These are phyloP conservation scores for Sporothrix humicola DNA, from an alignment of 2,329 filamentous ascomycete species.

Conservation along the genomic window DNA sequence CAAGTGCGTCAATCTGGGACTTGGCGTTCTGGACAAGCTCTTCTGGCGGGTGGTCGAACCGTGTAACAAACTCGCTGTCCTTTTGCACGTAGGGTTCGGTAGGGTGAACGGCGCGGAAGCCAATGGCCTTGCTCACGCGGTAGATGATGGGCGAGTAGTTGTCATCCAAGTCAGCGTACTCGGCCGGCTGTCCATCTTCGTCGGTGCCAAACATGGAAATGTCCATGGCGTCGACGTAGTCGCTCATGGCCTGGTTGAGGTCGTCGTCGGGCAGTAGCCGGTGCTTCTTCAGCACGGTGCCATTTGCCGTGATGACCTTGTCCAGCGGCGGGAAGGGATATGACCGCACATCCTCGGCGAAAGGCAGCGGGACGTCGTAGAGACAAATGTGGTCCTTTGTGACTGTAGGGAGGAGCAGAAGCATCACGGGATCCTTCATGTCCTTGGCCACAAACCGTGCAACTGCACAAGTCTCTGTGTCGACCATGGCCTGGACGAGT, in stretches of 20 bases:
- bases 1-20: constrained; percentile 66
- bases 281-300: constrained; percentile 79
- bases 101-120: constrained; percentile 78
- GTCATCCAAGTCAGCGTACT: constrained; percentile 80
- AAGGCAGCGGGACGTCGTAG: constrained; percentile 88
- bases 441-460: constrained; percentile 86
- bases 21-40: constrained; percentile 65
- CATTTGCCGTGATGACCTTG: constrained; percentile 83
- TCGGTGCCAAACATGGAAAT: constrained; percentile 72
- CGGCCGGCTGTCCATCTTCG: constrained; percentile 69
- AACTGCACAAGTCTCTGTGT: constrained; percentile 83
- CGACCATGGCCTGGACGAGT: constrained; percentile 83
- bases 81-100: constrained; percentile 66
- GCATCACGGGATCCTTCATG: constrained; percentile 74
- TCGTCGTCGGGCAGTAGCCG: constrained; percentile 79
- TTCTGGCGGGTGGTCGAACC: constrained; percentile 74
- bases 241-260: constrained; percentile 80
- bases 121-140: constrained; percentile 83
- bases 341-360: constrained; percentile 87
- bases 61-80: constrained; percentile 65
- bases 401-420: constrained; percentile 80
- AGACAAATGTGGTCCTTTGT: constrained; percentile 82
- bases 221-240: constrained; percentile 94
- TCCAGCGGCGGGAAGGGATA: constrained; percentile 93
- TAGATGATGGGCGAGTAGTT: constrained; percentile 87